These are phyloP conservation scores for Parasitella parasitica DNA, from an alignment of 371 early-diverging fungal species.

Conservation along the genomic window DNA sequence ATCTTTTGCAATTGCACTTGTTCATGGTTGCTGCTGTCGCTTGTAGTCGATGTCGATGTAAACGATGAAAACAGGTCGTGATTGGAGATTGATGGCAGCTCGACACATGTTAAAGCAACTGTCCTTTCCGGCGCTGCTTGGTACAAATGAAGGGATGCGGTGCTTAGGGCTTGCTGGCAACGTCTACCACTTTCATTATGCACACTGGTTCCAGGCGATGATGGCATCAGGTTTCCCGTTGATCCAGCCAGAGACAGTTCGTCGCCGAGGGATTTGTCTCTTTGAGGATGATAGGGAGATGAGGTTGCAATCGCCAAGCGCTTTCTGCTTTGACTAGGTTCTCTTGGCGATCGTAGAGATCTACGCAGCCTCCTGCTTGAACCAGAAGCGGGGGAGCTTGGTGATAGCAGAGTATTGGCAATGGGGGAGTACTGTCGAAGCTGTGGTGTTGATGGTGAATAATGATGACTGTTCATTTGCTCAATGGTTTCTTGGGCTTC, in stretches of 20 bases:
- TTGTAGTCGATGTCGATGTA: not conserved
- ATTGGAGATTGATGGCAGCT: not conserved
- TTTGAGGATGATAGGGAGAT: not conserved
- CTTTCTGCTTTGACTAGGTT: not conserved
- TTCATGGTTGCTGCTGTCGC: not conserved
- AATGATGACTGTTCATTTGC: not conserved
- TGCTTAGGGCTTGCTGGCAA: not conserved
- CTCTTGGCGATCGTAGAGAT: not conserved
- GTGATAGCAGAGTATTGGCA: not conserved
- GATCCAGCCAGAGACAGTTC: constrained; percentile 1
- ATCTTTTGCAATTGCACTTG: not conserved
- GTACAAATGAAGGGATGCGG: not conserved
- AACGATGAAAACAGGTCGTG: not conserved
- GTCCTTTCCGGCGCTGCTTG: not conserved
- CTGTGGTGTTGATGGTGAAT: not conserved
- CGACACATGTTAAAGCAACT: not conserved
- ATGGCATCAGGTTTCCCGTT: not conserved
- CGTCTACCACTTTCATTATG: not conserved
- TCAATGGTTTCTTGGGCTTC: constrained; percentile 20
- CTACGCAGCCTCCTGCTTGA: not conserved
- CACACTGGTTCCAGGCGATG: not conserved
- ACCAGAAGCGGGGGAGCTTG: not conserved
- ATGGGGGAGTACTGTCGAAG: not conserved
- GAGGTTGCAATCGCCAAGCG: not conserved
- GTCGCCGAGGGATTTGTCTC: constrained; percentile 6